These are phyloP conservation scores for Pythium scleroteichum DNA, from an alignment of 352 stramenopile genomes.

Conservation along the genomic window DNA sequence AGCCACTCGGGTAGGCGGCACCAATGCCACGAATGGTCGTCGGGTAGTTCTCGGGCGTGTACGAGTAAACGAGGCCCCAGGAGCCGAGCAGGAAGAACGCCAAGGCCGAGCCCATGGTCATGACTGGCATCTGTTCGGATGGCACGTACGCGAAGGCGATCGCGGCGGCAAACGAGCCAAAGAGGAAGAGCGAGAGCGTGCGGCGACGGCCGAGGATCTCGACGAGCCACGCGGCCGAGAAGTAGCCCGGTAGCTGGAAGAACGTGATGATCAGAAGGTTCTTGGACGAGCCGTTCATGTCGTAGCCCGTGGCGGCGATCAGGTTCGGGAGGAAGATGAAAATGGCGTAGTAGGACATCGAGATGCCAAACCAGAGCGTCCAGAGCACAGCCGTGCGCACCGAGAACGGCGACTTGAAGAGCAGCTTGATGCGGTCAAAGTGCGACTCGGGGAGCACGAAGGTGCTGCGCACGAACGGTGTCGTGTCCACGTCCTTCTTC, in stretches of 20 bases:
- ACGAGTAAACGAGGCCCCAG: constrained; percentile 72
- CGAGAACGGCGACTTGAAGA: constrained; percentile 54
- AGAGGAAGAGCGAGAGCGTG: constrained; percentile 56
- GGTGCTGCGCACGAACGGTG: background rate
- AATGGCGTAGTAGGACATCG: constrained; percentile 72
- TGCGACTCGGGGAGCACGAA: constrained; percentile 44
- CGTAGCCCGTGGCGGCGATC: constrained; percentile 56
- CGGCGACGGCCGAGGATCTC: constrained; percentile 53
- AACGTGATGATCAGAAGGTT: constrained; percentile 63
- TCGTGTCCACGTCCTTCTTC: constrained; percentile 35
- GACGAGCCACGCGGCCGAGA: constrained; percentile 51
- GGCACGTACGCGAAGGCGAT: constrained; percentile 67
- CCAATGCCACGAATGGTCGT: constrained; percentile 70
- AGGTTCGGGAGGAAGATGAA: constrained; percentile 62
- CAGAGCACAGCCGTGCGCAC: constrained; percentile 59
- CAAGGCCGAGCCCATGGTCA: constrained; percentile 50
- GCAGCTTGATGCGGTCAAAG: constrained; percentile 49
- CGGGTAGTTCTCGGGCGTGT: constrained; percentile 78
- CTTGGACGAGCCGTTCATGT: constrained; percentile 56
- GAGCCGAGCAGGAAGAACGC: constrained; percentile 73
- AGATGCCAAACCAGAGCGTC: constrained; percentile 70
- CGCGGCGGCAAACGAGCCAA: constrained; percentile 43
- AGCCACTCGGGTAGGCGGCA: constrained; percentile 60
- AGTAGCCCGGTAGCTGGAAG: constrained; percentile 66
- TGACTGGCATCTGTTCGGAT: constrained; percentile 39